Evolutionary conservation across 2,329 filamentous ascomycete species (phyloP).

Genomic region (Fusarium xylarioides): DNA sequence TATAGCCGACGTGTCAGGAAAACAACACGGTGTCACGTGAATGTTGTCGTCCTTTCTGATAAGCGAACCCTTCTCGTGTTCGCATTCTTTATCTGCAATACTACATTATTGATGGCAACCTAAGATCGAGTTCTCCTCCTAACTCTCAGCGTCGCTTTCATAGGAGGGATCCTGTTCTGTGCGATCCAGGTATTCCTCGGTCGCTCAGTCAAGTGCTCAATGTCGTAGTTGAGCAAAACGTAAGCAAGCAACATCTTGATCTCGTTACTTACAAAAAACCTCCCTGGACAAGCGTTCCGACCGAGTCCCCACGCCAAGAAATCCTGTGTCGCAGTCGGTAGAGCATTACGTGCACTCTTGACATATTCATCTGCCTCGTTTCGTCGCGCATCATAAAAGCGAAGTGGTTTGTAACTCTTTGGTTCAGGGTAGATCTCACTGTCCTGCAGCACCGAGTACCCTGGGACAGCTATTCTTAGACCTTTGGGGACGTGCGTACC

Average conservation of each 20-base stretch:
- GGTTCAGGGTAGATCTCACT: neutral
- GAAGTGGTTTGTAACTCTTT: neutral
- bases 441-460: conserved; percentile 3
- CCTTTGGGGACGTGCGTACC: conserved; percentile 3
- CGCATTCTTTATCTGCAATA: neutral
- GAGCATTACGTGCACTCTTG: neutral
- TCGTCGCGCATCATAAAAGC: neutral
- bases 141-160: neutral
- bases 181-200: conserved; percentile 1
- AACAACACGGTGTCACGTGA: neutral
- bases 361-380: neutral
- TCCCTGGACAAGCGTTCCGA: neutral
- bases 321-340: neutral
- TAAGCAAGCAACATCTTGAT: conserved; percentile 5
- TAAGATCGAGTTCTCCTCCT: neutral
- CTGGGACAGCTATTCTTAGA: neutral
- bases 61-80: neutral
- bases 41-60: neutral
- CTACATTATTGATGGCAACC: neutral
- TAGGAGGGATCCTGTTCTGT: conserved; percentile 3
- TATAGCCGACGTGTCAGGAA: neutral
- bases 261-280: conserved; percentile 4
- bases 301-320: conserved; percentile 8
- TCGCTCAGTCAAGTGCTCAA: neutral
- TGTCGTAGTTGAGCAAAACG: neutral